Evolutionary conservation across 2,329 filamentous ascomycete species (phyloP), one percentile per base, ranked within the genome.

Genomic region (Microdochium paspali): DNA sequence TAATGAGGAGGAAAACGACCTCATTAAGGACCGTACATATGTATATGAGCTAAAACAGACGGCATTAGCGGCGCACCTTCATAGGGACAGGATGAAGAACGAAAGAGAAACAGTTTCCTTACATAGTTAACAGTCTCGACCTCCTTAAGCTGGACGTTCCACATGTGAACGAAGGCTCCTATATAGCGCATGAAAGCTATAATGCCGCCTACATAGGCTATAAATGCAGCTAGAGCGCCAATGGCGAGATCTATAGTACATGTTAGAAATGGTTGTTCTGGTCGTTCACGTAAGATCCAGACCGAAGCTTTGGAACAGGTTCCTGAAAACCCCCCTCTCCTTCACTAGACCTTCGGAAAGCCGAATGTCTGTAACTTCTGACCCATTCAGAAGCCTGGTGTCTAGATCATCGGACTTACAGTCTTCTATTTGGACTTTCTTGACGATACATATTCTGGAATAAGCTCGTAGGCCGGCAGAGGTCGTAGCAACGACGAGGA

Each of bases 81-180:
- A 12, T 3, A 10, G 15, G 35, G 3, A 4, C 15, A 21, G 18
- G 18, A 21, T 21, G n/a, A 21, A 49, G n/a, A n/a, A n/a, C n/a
- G n/a, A n/a, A n/a, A n/a, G n/a, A n/a, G n/a, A n/a, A n/a, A n/a
- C n/a, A n/a, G n/a, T n/a, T n/a, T n/a, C n/a, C 50, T 31, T 24
- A 55, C 52, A 15, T 52, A 50, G 12, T 47, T 13, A 21, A 50
- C 35, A n/a, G 9, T 25, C 10, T 39, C 18, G 5, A 56, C 4
- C 15, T 51, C 47, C 7, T 42, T 46, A 18, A 54, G 10, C 5
- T 49, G 50, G 9, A 57, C 15, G 20, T 56, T 42, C 56, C 55
- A 58, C 15, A 51, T 49, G 25, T 56, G 53, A 0, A 56, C 49
- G 45, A 53, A 58, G 10, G 54, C 46, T n/a, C 54, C 55, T 24